phyloP scores from a whole-genome alignment of 1,284 basidiomycete genomes.

The Apiotrichum porosum region DNA sequence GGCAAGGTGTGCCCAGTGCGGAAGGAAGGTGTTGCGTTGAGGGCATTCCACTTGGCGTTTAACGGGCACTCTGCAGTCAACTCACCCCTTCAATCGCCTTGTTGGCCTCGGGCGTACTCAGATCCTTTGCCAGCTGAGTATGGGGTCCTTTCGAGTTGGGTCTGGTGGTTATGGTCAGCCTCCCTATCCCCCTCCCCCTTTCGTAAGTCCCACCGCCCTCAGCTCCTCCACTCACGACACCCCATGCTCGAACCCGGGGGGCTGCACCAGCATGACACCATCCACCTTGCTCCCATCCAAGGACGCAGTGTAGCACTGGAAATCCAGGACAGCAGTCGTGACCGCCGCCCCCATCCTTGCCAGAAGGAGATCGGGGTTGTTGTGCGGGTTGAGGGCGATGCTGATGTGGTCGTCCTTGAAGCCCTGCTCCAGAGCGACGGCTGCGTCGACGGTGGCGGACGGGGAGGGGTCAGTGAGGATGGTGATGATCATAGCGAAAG shows the following conservation, averaged over 20 bases:
- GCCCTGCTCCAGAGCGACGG: background rate
- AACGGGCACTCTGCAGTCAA: background rate
- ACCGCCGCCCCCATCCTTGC: conserved; percentile 2
- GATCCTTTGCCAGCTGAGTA: background rate
- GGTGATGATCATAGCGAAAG: too few relatives aligned
- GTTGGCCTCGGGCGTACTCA: background rate
- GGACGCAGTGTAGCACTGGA: background rate
- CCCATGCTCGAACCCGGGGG: conserved; percentile 6
- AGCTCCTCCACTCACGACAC: background rate
- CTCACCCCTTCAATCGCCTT: background rate
- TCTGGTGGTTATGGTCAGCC: background rate
- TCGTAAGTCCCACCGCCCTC: background rate
- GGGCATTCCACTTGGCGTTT: background rate
- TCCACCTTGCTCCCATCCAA: background rate
- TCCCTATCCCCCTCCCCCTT: too few relatives aligned
- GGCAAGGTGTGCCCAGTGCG: background rate
- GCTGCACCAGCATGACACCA: conserved; percentile 8
- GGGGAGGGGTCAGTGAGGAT: background rate
- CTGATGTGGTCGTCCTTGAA: background rate
- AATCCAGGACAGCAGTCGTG: background rate
- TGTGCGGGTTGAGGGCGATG: background rate
- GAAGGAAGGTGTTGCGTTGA: background rate
- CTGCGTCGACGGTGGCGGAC: background rate
- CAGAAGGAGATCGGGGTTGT: background rate
- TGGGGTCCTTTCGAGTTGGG: background rate